Conservation (phyloP, 2,329 filamentous ascomycete genomes). For the Xylariaceae sp. region DNA sequence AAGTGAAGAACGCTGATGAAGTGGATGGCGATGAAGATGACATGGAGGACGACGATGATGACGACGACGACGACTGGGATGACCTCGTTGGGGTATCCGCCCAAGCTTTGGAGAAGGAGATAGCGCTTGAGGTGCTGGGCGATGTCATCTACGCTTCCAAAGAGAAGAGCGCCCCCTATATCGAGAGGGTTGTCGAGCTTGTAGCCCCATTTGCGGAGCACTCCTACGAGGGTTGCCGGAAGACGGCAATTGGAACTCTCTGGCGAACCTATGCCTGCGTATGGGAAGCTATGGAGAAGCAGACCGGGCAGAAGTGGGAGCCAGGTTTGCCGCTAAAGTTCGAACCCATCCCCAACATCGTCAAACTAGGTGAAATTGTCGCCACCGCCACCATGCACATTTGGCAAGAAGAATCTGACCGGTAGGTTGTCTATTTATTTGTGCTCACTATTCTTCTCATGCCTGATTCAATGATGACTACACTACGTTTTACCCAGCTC, state of each 20-base stretch:
- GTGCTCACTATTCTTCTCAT: constrained; percentile 10
- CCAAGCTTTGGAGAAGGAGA: constrained; percentile 94
- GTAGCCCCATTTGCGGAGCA: constrained; percentile 83
- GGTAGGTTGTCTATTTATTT: constrained; percentile 64
- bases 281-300: constrained; percentile 83
- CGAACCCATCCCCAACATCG: constrained; percentile 75
- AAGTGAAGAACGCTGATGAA: constrained; percentile 60
- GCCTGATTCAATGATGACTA: constrained; percentile 73
- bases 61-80: constrained; percentile 84
- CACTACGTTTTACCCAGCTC: constrained; percentile 97
- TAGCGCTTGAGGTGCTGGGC: constrained; percentile 91
- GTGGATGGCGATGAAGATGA: constrained; percentile 60
- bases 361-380: constrained; percentile 84
- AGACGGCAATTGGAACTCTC: constrained; percentile 85
- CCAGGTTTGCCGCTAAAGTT: constrained; percentile 83
- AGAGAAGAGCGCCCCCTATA: constrained; percentile 61
- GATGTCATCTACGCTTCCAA: constrained; percentile 80
- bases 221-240: constrained; percentile 89
- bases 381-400: constrained; percentile 81
- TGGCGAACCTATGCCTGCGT: constrained; percentile 94
- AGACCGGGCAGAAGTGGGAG: constrained; percentile 80
- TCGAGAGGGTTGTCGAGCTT: constrained; percentile 84
- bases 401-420: constrained; percentile 89
- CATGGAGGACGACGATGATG: constrained; percentile 66
- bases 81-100: constrained; percentile 84